Percentiles rank a stretch among this genome's conserved stretches.
These are phyloP conservation scores for Leishmania mexicana DNA, from an alignment of 208 protist genomes.

Conservation along the genomic window DNA sequence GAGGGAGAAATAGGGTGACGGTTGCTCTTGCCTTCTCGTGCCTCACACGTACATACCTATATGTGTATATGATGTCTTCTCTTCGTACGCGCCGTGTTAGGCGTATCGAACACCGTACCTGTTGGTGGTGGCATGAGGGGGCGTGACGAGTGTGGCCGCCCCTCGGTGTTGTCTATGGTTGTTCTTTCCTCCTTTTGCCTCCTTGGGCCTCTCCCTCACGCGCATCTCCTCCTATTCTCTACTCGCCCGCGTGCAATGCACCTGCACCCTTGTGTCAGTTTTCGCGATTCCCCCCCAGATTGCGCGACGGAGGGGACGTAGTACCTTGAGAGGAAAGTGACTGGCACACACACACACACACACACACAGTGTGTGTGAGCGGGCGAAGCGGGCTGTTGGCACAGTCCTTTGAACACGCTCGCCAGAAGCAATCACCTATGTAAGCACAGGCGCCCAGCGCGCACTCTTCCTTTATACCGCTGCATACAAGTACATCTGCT, in stretches of 20 bases:
- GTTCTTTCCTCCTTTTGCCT: constrained; percentile 6
- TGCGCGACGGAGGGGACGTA: background rate
- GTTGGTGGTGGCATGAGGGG: background rate
- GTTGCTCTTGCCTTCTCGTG: background rate
- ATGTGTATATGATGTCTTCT: background rate
- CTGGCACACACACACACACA: background rate
- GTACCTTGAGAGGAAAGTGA: background rate
- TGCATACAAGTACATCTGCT: background rate
- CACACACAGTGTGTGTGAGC: background rate
- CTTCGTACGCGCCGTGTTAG: background rate
- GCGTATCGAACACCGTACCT: background rate
- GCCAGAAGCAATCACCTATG: background rate
- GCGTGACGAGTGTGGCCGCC: background rate
- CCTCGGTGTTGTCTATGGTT: background rate
- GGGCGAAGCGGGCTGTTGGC: background rate
- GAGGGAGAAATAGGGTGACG: background rate
- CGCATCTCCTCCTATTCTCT: background rate
- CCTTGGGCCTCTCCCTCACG: background rate
- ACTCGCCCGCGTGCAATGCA: too few relatives aligned
- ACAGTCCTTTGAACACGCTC: background rate
- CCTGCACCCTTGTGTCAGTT: background rate
- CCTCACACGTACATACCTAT: background rate
- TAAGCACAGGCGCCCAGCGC: background rate
- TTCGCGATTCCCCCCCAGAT: background rate
- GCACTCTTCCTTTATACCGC: background rate